Percentiles rank a stretch among this genome's conserved stretches.
Conservation (phyloP, 345 rosid species). For the Aquilaria malaccensis region DNA sequence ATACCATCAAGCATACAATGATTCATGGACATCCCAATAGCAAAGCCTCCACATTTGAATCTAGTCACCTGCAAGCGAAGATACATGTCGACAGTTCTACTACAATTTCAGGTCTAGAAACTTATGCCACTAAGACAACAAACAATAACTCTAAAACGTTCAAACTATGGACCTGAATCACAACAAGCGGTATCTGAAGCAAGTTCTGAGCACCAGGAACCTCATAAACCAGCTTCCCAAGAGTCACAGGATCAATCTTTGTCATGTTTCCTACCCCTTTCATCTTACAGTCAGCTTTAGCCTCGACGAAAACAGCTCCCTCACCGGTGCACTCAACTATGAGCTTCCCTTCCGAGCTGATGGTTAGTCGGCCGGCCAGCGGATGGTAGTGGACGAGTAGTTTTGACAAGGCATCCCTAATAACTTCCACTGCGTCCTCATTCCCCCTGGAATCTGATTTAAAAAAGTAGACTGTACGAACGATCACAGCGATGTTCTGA, state of each 20-base stretch:
- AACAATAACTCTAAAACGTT: too few relatives aligned
- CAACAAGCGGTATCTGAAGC: conserved; percentile 73
- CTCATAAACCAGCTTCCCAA: conserved; percentile 72
- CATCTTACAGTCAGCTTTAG: conserved; percentile 54
- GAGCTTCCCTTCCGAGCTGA: conserved; percentile 73
- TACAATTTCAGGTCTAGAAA: too few relatives aligned
- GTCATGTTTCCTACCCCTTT: conserved; percentile 47
- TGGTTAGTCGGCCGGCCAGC: conserved; percentile 61
- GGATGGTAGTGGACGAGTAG: conserved; percentile 72
- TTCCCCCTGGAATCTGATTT: conserved; percentile 56
- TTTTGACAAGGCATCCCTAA: conserved; percentile 55
- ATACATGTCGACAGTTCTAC: not conserved
- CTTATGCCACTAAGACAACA: too few relatives aligned
- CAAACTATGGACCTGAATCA: conserved; percentile 47
- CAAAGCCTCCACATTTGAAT: conserved; percentile 78
- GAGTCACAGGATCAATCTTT: conserved; percentile 56
- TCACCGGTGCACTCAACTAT: conserved; percentile 71
- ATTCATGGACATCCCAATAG: conserved; percentile 67
- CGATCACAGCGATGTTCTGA: conserved; percentile 77
- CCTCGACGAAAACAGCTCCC: conserved; percentile 85
- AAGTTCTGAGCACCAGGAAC: conserved; percentile 65
- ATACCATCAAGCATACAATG: conserved; percentile 86
- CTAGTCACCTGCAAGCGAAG: conserved; percentile 52
- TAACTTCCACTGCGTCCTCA: conserved; percentile 51
- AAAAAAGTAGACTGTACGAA: conserved; percentile 76